A percentile compares a stretch with the other conserved stretches of the same genome.
These are phyloP conservation scores for Crithidia expoeki DNA, from an alignment of 208 protist species.

Conservation along the genomic window DNA sequence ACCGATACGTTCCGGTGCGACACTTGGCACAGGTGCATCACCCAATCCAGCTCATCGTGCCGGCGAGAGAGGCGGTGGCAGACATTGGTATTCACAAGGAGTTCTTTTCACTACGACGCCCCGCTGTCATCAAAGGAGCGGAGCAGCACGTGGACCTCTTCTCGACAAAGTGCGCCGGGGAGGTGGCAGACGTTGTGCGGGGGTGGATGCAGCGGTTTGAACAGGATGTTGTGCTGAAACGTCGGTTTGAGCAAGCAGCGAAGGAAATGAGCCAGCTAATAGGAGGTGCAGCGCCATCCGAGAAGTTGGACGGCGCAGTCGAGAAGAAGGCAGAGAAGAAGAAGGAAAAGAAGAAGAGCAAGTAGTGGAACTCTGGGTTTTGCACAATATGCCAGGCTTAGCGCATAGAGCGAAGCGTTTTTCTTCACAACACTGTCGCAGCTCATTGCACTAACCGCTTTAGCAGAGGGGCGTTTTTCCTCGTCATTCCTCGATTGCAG, in stretches of 20 bases:
- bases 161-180: constrained; percentile 40
- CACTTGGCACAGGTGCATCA: constrained; percentile 67
- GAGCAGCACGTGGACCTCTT: constrained; percentile 64
- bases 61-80: constrained; percentile 41
- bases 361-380: constrained; percentile 8
- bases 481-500: background rate
- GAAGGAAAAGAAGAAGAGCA: constrained; percentile 76
- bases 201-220: constrained; percentile 87
- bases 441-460: no score
- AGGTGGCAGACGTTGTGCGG: constrained; percentile 65
- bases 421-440: no score
- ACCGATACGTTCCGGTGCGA: constrained; percentile 65
- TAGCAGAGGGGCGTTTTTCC: no score
- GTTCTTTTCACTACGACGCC: constrained; percentile 69
- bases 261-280: constrained; percentile 82
- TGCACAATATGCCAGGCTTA: no score
- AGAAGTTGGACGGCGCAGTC: constrained; percentile 13
- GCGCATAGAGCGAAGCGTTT: no score
- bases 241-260: constrained; percentile 78
- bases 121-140: constrained; percentile 66
- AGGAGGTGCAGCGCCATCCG: constrained; percentile 26
- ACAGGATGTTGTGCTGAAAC: constrained; percentile 65
- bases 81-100: constrained; percentile 80
- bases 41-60: constrained; percentile 79
- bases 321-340: constrained; percentile 75